Conservation (phyloP, 2,329 filamentous ascomycete species). For the Talaromyces sp. region DNA sequence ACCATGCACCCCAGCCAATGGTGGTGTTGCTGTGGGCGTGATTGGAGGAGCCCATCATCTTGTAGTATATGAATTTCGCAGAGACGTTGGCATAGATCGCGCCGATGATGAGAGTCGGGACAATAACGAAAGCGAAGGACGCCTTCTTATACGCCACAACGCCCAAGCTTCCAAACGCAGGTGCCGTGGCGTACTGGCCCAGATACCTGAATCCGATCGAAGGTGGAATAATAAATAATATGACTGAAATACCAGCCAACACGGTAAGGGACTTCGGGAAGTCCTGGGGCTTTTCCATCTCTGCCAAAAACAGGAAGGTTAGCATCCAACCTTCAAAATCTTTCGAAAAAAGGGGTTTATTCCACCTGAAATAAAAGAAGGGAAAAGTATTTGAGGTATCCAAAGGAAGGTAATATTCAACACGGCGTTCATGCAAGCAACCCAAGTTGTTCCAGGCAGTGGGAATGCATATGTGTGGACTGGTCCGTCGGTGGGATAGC, state of each 20-base stretch:
- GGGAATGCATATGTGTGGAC: slow-evolving; percentile 52
- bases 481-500: slow-evolving; percentile 45
- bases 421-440: slow-evolving; percentile 52
- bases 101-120: slow-evolving; percentile 51
- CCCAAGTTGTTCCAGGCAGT: slow-evolving; percentile 47
- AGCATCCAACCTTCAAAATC: background rate
- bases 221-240: slow-evolving; percentile 53
- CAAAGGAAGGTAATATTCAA: slow-evolving; percentile 53
- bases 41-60: slow-evolving; percentile 44
- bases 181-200: slow-evolving; percentile 52
- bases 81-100: slow-evolving; percentile 53
- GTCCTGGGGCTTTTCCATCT: slow-evolving; percentile 42
- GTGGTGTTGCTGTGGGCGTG: slow-evolving; percentile 51
- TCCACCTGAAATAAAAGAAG: slow-evolving; percentile 55
- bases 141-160: slow-evolving; percentile 49
- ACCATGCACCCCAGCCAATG: slow-evolving; percentile 50
- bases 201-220: slow-evolving; percentile 51
- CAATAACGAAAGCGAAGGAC: slow-evolving; percentile 53
- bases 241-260: slow-evolving; percentile 44
- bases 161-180: slow-evolving; percentile 51
- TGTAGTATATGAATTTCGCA: slow-evolving; percentile 49
- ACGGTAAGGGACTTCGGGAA: slow-evolving; percentile 53
- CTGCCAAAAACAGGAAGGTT: background rate
- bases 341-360: background rate
- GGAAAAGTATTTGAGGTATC: slow-evolving; percentile 54